Evolutionary conservation across 2,329 filamentous ascomycete species (phyloP).

Genomic region (Penicillium olsonii): DNA sequence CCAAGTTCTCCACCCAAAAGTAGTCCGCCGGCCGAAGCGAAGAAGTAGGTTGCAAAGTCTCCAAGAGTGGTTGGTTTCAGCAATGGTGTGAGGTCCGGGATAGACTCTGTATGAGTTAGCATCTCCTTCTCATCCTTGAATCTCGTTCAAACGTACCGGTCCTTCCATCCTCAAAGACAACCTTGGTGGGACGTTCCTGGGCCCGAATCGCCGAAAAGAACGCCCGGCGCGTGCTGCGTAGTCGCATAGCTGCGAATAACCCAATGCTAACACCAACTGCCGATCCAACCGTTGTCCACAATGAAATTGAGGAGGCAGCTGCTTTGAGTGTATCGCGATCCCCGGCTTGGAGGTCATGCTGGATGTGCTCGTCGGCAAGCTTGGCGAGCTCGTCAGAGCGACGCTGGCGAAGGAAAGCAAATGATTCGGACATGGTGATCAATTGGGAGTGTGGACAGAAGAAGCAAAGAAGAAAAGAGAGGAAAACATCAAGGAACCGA

Average conservation of each 20-base stretch:
- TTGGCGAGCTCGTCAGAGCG: slow-evolving; percentile 53
- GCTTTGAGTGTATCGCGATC: slow-evolving; percentile 61
- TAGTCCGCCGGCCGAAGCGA: slow-evolving; percentile 62
- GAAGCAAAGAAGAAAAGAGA: background rate
- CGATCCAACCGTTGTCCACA: slow-evolving; percentile 60
- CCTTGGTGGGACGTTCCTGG: slow-evolving; percentile 61
- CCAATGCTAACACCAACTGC: slow-evolving; percentile 62
- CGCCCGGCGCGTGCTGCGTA: slow-evolving; percentile 57
- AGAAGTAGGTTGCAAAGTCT: slow-evolving; percentile 63
- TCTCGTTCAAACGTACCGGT: slow-evolving; percentile 44
- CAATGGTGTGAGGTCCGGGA: slow-evolving; percentile 62
- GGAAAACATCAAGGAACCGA: background rate
- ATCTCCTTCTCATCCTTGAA: background rate
- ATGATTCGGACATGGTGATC: slow-evolving; percentile 44
- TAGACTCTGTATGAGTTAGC: slow-evolving; percentile 47
- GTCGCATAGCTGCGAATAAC: slow-evolving; percentile 57
- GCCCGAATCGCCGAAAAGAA: slow-evolving; percentile 65
- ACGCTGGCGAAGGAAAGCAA: slow-evolving; percentile 51
- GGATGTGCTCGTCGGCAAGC: slow-evolving; percentile 60
- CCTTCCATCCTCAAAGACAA: slow-evolving; percentile 63
- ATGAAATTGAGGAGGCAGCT: slow-evolving; percentile 58
- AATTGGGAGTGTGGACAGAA: background rate
- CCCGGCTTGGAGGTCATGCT: slow-evolving; percentile 58
- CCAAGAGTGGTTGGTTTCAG: slow-evolving; percentile 60
- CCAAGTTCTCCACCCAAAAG: slow-evolving; percentile 64